phyloP scores from a whole-genome alignment of 148 eudicot species.

The Cornus controversa region DNA sequence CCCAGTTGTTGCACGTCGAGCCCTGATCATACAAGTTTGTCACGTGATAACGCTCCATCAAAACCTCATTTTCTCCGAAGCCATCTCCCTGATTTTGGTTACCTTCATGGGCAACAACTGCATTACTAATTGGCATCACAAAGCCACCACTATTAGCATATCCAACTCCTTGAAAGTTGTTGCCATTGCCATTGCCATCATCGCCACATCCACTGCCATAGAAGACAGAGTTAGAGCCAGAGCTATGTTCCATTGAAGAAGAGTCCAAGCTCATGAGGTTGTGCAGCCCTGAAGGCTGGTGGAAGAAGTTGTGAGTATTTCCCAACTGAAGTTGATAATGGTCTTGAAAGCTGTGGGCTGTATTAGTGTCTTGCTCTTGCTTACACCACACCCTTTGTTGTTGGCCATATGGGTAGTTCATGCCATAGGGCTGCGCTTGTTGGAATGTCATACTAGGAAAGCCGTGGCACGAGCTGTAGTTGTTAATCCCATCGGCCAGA shows the following conservation, averaged over 20 bases:
- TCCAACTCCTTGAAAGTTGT: background rate
- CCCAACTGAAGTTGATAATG: constrained; percentile 46
- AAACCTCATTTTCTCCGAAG: constrained; percentile 20
- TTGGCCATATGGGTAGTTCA: constrained; percentile 25
- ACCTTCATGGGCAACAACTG: constrained; percentile 27
- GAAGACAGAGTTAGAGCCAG: constrained; percentile 32
- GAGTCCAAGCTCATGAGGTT: constrained; percentile 58
- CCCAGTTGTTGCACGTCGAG: constrained; percentile 56
- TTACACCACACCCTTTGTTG: constrained; percentile 64
- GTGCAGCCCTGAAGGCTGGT: constrained; percentile 43
- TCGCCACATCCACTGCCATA: constrained; percentile 19
- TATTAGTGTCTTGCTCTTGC: constrained; percentile 53
- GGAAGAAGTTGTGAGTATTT: constrained; percentile 55
- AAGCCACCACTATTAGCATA: constrained; percentile 19
- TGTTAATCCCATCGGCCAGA: constrained; percentile 17
- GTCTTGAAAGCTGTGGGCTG: constrained; percentile 16
- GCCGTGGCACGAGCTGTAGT: constrained; percentile 4
- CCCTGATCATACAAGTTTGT: constrained; percentile 52
- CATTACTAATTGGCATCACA: constrained; percentile 34
- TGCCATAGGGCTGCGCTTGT: constrained; percentile 42
- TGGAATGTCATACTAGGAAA: constrained; percentile 61
- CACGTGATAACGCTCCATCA: constrained; percentile 13
- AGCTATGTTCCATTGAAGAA: constrained; percentile 46
- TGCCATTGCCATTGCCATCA: constrained; percentile 17
- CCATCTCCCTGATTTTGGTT: constrained; percentile 17